Evolutionary conservation across 1,284 basidiomycete genomes (phyloP).

Genomic region (Ustilago trichophora): DNA sequence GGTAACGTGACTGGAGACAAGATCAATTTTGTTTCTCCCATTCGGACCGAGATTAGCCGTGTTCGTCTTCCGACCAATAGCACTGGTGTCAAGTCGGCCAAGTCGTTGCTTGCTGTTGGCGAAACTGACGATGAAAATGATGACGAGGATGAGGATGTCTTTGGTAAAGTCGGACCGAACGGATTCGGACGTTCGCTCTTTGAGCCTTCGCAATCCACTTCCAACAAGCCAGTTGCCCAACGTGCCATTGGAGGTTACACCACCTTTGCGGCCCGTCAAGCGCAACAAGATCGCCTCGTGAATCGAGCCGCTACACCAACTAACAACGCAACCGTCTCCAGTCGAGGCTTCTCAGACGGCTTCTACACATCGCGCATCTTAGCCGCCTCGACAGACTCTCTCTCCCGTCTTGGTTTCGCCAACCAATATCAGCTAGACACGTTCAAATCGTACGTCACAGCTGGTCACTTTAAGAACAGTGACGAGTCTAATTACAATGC

Average conservation of each 20-base stretch:
- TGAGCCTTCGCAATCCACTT: not conserved
- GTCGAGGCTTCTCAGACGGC: slow-evolving; percentile 74
- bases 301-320: not conserved
- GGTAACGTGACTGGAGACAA: slow-evolving; percentile 18
- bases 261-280: slow-evolving; percentile 21
- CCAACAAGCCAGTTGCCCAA: too few relatives aligned
- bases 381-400: slow-evolving; percentile 69
- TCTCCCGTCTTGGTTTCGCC: slow-evolving; percentile 75
- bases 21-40: slow-evolving; percentile 6
- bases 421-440: slow-evolving; percentile 74
- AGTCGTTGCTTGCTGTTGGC: slow-evolving; percentile 19
- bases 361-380: slow-evolving; percentile 74
- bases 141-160: slow-evolving; percentile 13
- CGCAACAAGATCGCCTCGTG: slow-evolving; percentile 1
- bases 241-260: slow-evolving; percentile 29
- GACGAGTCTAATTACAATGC: slow-evolving; percentile 30
- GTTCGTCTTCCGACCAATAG: slow-evolving; percentile 18
- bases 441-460: slow-evolving; percentile 39
- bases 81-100: slow-evolving; percentile 7
- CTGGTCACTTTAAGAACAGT: slow-evolving; percentile 13
- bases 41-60: slow-evolving; percentile 29
- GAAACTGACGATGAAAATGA: slow-evolving; percentile 3
- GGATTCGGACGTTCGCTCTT: slow-evolving; percentile 32
- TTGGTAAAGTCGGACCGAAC: slow-evolving; percentile 20
- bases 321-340: slow-evolving; percentile 7